phyloP scores from a whole-genome alignment of 257 asterid genomes.

The Lavandula angustifolia region DNA sequence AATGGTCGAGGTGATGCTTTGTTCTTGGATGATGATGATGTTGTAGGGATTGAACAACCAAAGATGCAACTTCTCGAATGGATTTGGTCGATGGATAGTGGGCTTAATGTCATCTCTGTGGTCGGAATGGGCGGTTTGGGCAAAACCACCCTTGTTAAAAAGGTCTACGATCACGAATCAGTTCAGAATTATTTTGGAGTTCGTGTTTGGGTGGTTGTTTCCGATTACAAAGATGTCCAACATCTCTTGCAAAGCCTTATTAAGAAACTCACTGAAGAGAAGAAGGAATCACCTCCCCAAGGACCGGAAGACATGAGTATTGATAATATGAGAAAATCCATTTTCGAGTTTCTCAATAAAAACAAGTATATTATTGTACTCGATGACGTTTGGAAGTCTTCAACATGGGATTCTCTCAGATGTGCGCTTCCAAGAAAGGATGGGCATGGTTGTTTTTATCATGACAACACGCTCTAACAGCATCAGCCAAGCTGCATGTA shows the following conservation, averaged over 20 bases:
- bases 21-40: conserved; percentile 32
- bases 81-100: not conserved
- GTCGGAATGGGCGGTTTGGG: conserved; percentile 24
- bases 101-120: conserved; percentile 12
- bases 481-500: conserved; percentile 6
- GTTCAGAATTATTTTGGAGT: no score
- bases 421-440: not conserved
- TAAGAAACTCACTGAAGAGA: no score
- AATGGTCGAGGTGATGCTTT: conserved; percentile 38
- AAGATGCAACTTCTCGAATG: conserved; percentile 34
- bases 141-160: conserved; percentile 7
- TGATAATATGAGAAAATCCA: conserved; percentile 18
- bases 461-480: no score
- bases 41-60: conserved; percentile 42
- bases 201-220: no score
- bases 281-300: not conserved
- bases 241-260: no score
- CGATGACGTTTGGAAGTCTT: not conserved
- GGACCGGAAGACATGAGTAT: not conserved
- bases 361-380: no score
- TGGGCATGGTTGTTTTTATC: no score
- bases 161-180: no score
- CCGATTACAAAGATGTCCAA: no score
- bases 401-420: conserved; percentile 15
- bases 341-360: not conserved